Percentiles rank a stretch among this genome's conserved stretches.
Evolutionary conservation across 768 basidiomycete species (phyloP).

Genomic region (Boletus reticulatus): DNA sequence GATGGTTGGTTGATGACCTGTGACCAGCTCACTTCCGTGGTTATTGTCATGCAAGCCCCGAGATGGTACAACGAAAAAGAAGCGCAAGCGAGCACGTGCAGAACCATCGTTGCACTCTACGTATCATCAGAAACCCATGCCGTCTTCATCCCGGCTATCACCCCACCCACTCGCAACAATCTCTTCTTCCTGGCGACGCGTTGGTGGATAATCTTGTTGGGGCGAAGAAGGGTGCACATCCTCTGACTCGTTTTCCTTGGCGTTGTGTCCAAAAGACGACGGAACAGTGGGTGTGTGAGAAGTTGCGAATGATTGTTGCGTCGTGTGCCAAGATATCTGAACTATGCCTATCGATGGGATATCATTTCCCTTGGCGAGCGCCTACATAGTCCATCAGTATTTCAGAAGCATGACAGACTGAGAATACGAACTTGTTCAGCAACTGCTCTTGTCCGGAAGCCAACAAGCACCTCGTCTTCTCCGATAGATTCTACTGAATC

Average conservation of each 20-base stretch:
- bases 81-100: not conserved
- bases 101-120: not conserved
- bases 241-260: constrained; percentile 22
- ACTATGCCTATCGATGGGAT: constrained; percentile 66
- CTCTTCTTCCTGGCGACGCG: constrained; percentile 55
- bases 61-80: constrained; percentile 15
- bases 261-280: constrained; percentile 19
- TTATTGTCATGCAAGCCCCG: constrained; percentile 11
- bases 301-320: constrained; percentile 23
- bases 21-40: constrained; percentile 9
- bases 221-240: constrained; percentile 25
- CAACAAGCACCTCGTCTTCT: constrained; percentile 58
- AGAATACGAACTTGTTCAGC: constrained; percentile 69
- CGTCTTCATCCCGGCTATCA: constrained; percentile 60
- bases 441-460: constrained; percentile 67
- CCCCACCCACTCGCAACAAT: constrained; percentile 70
- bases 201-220: constrained; percentile 25
- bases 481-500: constrained; percentile 59
- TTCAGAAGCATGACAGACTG: not conserved
- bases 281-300: constrained; percentile 15
- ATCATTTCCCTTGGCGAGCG: constrained; percentile 65
- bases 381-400: constrained; percentile 40
- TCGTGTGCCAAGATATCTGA: constrained; percentile 64
- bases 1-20: constrained; percentile 4
- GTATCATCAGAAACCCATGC: constrained; percentile 59